A percentile compares a stretch with the other conserved stretches of the same genome.
These are phyloP conservation scores for Lactarius tabidus DNA, from an alignment of 768 basidiomycete genomes.

Conservation along the genomic window DNA sequence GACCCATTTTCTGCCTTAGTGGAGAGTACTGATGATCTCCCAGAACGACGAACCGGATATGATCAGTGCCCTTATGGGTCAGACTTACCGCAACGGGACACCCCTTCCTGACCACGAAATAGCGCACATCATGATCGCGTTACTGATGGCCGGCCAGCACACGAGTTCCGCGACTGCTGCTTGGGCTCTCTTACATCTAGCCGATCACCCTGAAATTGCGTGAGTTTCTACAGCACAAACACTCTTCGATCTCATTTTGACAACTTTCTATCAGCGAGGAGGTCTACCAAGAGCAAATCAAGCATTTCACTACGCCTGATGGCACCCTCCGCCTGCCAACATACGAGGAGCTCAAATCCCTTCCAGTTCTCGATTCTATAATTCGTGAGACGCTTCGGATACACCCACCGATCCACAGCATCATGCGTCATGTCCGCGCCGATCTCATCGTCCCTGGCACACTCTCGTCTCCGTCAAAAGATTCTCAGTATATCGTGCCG, in stretches of 20 bases:
- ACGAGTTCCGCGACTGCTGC: slow-evolving; percentile 91
- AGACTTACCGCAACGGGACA: slow-evolving; percentile 79
- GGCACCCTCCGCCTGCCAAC: slow-evolving; percentile 76
- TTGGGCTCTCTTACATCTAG: slow-evolving; percentile 88
- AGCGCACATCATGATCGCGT: slow-evolving; percentile 97
- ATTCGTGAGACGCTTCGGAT: slow-evolving; percentile 92
- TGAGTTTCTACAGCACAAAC: slow-evolving; percentile 38
- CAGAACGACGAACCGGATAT: slow-evolving; percentile 79
- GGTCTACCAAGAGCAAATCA: slow-evolving; percentile 86
- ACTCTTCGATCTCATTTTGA: slow-evolving; percentile 5
- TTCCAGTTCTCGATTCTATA: slow-evolving; percentile 81
- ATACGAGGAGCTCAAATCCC: slow-evolving; percentile 79
- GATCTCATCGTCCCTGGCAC: slow-evolving; percentile 80
- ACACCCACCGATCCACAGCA: slow-evolving; percentile 94
- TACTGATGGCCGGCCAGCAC: slow-evolving; percentile 99
- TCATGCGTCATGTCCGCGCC: slow-evolving; percentile 87
- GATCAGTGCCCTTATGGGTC: slow-evolving; percentile 81
- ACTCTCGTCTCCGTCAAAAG: slow-evolving; percentile 72
- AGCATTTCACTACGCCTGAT: slow-evolving; percentile 72
- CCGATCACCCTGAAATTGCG: slow-evolving; percentile 68
- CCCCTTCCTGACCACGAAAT: slow-evolving; percentile 83
- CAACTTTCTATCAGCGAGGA: slow-evolving; percentile 51
- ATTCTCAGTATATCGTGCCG: slow-evolving; percentile 77
- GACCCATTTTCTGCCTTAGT: background rate
- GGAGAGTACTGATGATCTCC: slow-evolving; percentile 10